A percentile compares a stretch with the other conserved stretches of the same genome.
Conservation (phyloP, 2,329 filamentous ascomycete genomes). For the Exophiala mesophila region DNA sequence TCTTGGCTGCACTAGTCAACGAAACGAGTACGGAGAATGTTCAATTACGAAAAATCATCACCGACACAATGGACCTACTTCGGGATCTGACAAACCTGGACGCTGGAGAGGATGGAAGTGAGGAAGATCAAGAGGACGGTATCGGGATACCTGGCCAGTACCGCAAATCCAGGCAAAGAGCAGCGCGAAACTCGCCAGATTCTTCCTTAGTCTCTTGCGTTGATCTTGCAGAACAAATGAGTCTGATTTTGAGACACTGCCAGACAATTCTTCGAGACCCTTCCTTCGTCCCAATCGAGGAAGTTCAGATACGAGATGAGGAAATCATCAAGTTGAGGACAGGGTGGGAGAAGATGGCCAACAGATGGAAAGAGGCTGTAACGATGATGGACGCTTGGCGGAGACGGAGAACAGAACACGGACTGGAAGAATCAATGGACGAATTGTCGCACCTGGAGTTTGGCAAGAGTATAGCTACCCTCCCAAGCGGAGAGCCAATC, state of each 20-base stretch:
- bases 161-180: slow-evolving; percentile 12
- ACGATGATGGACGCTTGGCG: slow-evolving; percentile 90
- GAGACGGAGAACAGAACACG: slow-evolving; percentile 58
- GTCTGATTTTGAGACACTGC: slow-evolving; percentile 73
- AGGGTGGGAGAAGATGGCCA: slow-evolving; percentile 92
- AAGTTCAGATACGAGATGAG: slow-evolving; percentile 86
- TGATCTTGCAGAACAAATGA: slow-evolving; percentile 65
- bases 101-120: slow-evolving; percentile 29
- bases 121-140: slow-evolving; percentile 17
- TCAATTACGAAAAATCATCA: slow-evolving; percentile 65
- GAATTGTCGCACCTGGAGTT: slow-evolving; percentile 42
- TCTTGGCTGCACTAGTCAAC: slow-evolving; percentile 65
- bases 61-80: slow-evolving; percentile 65
- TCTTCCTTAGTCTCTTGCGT: slow-evolving; percentile 59
- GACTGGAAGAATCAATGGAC: slow-evolving; percentile 38
- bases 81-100: slow-evolving; percentile 54
- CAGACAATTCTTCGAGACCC: slow-evolving; percentile 85
- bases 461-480: slow-evolving; percentile 28
- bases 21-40: slow-evolving; percentile 86
- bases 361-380: slow-evolving; percentile 82
- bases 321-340: slow-evolving; percentile 78
- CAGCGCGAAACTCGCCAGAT: slow-evolving; percentile 2
- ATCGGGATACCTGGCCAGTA: slow-evolving; percentile 29
- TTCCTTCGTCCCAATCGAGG: slow-evolving; percentile 91
- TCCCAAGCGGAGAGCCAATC: slow-evolving; percentile 32